Base-by-base conservation (phyloP, 345 rosid genomes). In the Sonneratia alba region DNA sequence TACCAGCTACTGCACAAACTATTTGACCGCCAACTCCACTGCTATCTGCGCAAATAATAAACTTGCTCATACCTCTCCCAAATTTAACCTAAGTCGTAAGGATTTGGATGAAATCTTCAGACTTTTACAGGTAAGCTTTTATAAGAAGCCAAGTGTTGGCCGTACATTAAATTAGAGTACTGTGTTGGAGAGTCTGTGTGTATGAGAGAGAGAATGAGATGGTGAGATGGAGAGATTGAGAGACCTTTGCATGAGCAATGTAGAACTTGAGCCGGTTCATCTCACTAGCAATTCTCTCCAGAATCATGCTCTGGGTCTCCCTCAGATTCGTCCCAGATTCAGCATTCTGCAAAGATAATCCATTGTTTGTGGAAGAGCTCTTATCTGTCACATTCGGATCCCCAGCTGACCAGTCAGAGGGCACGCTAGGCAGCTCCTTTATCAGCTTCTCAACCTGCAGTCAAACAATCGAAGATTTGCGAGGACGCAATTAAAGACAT, bases 261-360 rank as follows among this genome's bases (percentile, higher is more conserved):
- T 89, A 87, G 85, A 96, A 95, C 81, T 91, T 92, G 34, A 95
- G 88, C 70, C 99, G 85, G 85, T 92, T 95, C 97, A 95, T 92
- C 84, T 92, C 98, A 47, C 93, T 92, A 70, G 99, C 98, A 82
- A 95, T 92, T 84, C 98, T 87, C 77, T 95, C 99, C 76, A 95
- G 79, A 66, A 92, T 92, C 97, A 92, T 91, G 87, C 97, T 92
- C 80, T 92, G 97, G 43, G 96, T 90, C 86, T 95, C 99, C 70
- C 96, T 81, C 72, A 91, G 73, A 82, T 85, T 92, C 7, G 88
- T 81, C 72, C 96, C 99, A 73, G 87, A 88, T 80, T 95, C 91
- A 40, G 73, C 71, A 49, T 78, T 83, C 65, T 74, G 90, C 70
- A 78, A 70, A 67, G 86, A 59, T 66, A 73, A 49, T 22, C 81